These are phyloP conservation scores for Cicer pinnatifidum DNA, from an alignment of 306 rosid genomes.

Conservation along the genomic window DNA sequence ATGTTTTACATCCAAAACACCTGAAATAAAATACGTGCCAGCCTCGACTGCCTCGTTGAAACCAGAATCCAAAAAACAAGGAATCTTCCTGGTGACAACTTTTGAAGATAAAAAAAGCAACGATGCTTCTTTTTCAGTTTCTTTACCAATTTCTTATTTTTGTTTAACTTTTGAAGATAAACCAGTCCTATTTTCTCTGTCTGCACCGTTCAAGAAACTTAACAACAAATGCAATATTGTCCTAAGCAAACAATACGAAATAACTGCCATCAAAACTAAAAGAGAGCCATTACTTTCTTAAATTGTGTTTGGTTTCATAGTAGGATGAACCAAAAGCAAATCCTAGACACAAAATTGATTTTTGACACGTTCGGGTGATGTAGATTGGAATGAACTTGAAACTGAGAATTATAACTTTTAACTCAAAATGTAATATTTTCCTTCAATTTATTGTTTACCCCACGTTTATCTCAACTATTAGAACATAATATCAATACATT, in stretches of 20 bases:
- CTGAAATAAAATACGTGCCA: constrained; percentile 50
- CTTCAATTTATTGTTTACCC: too few species aligned
- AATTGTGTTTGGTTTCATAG: not conserved
- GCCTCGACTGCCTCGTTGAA: constrained; percentile 95
- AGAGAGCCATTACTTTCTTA: not conserved
- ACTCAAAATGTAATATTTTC: too few species aligned
- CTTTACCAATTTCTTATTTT: constrained; percentile 82
- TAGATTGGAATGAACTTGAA: too few species aligned
- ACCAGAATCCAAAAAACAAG: constrained; percentile 87
- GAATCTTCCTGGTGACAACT: constrained; percentile 85
- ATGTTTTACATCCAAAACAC: too few species aligned
- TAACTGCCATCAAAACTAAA: not conserved
- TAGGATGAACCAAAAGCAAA: too few species aligned
- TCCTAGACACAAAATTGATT: too few species aligned
- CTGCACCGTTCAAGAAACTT: constrained; percentile 50
- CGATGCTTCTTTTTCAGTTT: constrained; percentile 79
- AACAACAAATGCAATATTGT: not conserved
- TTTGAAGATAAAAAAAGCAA: constrained; percentile 86
- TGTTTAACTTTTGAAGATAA: constrained; percentile 71
- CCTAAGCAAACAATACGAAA: not conserved
- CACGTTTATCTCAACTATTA: too few species aligned
- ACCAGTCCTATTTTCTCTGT: constrained; percentile 77
- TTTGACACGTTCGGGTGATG: too few species aligned
- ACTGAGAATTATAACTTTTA: too few species aligned
- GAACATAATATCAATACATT: too few species aligned